Percentiles rank a stretch among this genome's conserved stretches.
Evolutionary conservation across 768 basidiomycete species (phyloP).

Genomic region (Brasilioporus rufonigricans): DNA sequence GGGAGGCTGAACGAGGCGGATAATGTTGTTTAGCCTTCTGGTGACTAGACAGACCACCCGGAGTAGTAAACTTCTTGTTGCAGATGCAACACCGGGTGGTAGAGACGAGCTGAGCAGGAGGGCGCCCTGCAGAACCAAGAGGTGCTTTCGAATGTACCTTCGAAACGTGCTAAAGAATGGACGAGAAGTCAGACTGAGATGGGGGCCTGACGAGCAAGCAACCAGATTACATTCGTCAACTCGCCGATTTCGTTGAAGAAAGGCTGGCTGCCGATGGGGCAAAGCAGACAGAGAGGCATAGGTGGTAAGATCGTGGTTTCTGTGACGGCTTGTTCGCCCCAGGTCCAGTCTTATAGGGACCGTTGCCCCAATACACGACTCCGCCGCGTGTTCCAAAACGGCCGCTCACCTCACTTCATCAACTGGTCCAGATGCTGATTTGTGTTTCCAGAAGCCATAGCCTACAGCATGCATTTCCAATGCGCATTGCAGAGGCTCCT

Average conservation of each 20-base stretch:
- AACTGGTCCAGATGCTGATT: conserved; percentile 20
- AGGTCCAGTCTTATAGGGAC: conserved; percentile 29
- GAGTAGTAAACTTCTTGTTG: conserved; percentile 25
- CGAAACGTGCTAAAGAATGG: conserved; percentile 22
- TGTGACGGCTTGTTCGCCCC: conserved; percentile 11
- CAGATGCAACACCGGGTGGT: conserved; percentile 24
- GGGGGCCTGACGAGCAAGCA: background rate
- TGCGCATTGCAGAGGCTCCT: conserved; percentile 12
- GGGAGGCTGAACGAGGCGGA: conserved; percentile 7
- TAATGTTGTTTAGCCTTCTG: conserved; percentile 25
- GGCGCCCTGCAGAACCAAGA: background rate
- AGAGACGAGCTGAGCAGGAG: conserved; percentile 1
- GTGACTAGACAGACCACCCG: conserved; percentile 16
- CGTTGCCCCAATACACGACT: conserved; percentile 33
- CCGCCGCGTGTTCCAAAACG: conserved; percentile 29
- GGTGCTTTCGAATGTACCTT: conserved; percentile 12
- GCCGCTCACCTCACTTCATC: conserved; percentile 27
- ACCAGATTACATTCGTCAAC: conserved; percentile 17
- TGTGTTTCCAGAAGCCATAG: conserved; percentile 21
- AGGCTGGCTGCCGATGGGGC: conserved; percentile 22
- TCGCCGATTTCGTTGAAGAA: conserved; percentile 19
- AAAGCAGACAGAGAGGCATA: conserved; percentile 27
- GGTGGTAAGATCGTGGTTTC: conserved; percentile 16
- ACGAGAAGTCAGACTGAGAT: conserved; percentile 5
- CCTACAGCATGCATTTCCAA: conserved; percentile 27